A percentile compares a stretch with the other conserved stretches of the same genome.
These are phyloP conservation scores for Fusarium nurragi DNA, from an alignment of 2,329 filamentous ascomycete genomes.

Conservation along the genomic window DNA sequence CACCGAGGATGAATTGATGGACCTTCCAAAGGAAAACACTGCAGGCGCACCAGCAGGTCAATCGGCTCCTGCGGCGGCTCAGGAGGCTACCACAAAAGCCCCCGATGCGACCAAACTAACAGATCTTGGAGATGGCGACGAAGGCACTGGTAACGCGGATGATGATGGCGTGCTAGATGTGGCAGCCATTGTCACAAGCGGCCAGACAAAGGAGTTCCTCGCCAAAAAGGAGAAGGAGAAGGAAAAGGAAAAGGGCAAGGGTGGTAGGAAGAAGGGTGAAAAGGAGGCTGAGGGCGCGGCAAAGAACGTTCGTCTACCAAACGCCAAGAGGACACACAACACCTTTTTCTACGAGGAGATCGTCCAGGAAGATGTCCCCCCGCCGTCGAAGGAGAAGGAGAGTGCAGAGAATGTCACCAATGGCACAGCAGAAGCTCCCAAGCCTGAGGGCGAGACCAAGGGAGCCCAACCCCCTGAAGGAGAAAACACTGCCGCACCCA, in stretches of 20 bases:
- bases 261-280: constrained; percentile 61
- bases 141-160: constrained; percentile 55
- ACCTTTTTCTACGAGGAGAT: constrained; percentile 79
- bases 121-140: constrained; percentile 52
- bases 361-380: constrained; percentile 61
- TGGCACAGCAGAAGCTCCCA: constrained; percentile 26
- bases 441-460: constrained; percentile 26
- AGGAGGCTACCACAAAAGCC: constrained; percentile 46
- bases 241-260: constrained; percentile 73
- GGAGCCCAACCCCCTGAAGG: constrained; percentile 21
- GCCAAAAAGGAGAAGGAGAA: constrained; percentile 87
- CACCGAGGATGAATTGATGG: constrained; percentile 57
- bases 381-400: constrained; percentile 48
- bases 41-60: constrained; percentile 38
- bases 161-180: constrained; percentile 84
- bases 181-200: constrained; percentile 83
- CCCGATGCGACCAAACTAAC: constrained; percentile 52
- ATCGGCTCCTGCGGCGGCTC: constrained; percentile 30
- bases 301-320: constrained; percentile 71
- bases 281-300: constrained; percentile 65
- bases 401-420: constrained; percentile 25
- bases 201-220: constrained; percentile 82
- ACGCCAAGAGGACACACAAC: constrained; percentile 74
- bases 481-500: constrained; percentile 3
- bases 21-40: constrained; percentile 57